These are phyloP conservation scores for Colletotrichum neosansevieriae DNA, from an alignment of 2,329 filamentous ascomycete species.

Conservation along the genomic window DNA sequence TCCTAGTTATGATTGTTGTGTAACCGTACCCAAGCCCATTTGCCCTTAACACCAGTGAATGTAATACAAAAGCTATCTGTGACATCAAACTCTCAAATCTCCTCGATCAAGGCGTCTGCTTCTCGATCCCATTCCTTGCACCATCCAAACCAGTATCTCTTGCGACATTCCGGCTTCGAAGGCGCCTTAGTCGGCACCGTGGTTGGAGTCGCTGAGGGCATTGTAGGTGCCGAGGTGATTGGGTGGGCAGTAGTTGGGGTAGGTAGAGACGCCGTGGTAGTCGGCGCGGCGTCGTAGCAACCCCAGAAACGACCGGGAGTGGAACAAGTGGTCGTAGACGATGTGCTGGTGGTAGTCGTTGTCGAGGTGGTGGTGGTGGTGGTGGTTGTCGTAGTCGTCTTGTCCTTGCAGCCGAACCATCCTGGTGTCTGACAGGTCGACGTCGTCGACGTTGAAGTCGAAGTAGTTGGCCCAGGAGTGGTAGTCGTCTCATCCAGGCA, in stretches of 20 bases:
- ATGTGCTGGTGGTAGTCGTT: slow-evolving; percentile 44
- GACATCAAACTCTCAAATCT: slow-evolving; percentile 29
- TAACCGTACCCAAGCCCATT: slow-evolving; percentile 5
- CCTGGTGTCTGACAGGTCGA: slow-evolving; percentile 72
- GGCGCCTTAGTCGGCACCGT: slow-evolving; percentile 43
- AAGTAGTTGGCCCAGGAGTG: slow-evolving; percentile 62
- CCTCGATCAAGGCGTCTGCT: slow-evolving; percentile 22
- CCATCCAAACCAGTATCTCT: slow-evolving; percentile 55
- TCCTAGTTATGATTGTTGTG: slow-evolving; percentile 4
- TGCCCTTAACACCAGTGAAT: slow-evolving; percentile 3
- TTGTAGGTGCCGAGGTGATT: slow-evolving; percentile 49
- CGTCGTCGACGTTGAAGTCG: slow-evolving; percentile 64
- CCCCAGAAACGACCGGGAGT: slow-evolving; percentile 70
- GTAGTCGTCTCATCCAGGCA: slow-evolving; percentile 75
- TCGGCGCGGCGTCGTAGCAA: slow-evolving; percentile 58
- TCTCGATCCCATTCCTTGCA: slow-evolving; percentile 53
- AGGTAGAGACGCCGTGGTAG: slow-evolving; percentile 41
- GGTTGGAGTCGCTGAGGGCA: slow-evolving; percentile 48
- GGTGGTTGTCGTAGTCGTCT: slow-evolving; percentile 50
- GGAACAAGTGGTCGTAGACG: slow-evolving; percentile 55
- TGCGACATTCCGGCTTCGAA: slow-evolving; percentile 49
- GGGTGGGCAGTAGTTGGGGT: slow-evolving; percentile 43
- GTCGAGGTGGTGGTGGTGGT: slow-evolving; percentile 44
- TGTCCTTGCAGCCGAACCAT: slow-evolving; percentile 76
- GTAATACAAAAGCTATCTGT: slow-evolving; percentile 1